phyloP scores from a whole-genome alignment of 2,329 filamentous ascomycete genomes.

The Monosporascus sp. region DNA sequence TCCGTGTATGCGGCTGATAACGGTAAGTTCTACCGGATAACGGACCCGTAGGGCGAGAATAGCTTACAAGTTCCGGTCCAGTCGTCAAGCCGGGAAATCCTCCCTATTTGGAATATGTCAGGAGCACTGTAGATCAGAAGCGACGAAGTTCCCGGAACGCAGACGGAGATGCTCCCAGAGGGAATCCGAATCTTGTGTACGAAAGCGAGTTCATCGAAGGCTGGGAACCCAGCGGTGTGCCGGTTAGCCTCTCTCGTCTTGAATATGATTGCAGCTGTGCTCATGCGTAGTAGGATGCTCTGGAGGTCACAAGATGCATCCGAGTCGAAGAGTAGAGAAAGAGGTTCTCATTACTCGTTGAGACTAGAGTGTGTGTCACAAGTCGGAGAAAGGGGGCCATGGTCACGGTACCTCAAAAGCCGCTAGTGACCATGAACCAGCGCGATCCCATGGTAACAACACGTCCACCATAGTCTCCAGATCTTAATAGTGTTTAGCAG shows the following conservation, averaged over 20 bases:
- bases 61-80: conserved; percentile 3
- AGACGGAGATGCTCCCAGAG: conserved; percentile 28
- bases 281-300: conserved; percentile 49
- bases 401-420: too few species aligned
- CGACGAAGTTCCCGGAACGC: conserved; percentile 32
- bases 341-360: not conserved
- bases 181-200: conserved; percentile 62
- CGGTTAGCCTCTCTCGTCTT: conserved; percentile 39
- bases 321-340: conserved; percentile 24
- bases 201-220: conserved; percentile 59
- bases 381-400: too few species aligned
- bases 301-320: conserved; percentile 60
- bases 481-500: too few species aligned
- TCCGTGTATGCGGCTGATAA: conserved; percentile 65
- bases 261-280: not conserved
- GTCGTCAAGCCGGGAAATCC: conserved; percentile 68
- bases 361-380: too few species aligned
- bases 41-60: not conserved
- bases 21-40: conserved; percentile 17
- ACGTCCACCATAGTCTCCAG: too few species aligned
- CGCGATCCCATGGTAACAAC: too few species aligned
- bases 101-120: conserved; percentile 65
- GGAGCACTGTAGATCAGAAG: conserved; percentile 60
- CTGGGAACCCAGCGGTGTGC: conserved; percentile 62
- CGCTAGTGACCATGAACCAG: too few species aligned